These are phyloP conservation scores for Cryptosporidium baileyi DNA, from an alignment of 169 alveolate species.

Conservation along the genomic window DNA sequence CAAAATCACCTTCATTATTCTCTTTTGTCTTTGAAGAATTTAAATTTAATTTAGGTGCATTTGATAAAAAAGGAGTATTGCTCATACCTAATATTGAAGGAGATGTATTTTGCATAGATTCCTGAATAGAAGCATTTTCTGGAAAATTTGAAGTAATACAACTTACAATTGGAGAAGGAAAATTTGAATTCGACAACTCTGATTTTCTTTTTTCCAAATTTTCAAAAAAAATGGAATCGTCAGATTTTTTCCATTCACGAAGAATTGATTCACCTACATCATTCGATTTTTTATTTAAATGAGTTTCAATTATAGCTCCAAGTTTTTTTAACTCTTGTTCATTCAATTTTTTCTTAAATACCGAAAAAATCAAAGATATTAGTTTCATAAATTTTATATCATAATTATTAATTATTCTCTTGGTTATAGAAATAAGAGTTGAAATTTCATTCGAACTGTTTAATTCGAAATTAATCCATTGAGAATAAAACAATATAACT, in stretches of 20 bases:
- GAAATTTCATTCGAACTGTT: not conserved
- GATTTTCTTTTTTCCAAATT: not conserved
- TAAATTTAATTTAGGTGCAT: not conserved
- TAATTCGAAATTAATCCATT: constrained; percentile 36
- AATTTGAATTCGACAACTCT: not conserved
- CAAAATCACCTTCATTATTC: constrained; percentile 48
- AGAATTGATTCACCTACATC: not conserved
- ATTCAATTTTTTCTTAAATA: not conserved
- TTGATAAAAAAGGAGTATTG: not conserved
- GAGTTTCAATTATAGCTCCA: not conserved
- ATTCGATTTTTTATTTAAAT: not conserved
- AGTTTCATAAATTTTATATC: not conserved
- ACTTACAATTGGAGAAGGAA: not conserved
- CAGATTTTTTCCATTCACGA: constrained; percentile 27
- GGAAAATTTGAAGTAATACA: not conserved
- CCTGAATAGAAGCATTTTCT: not conserved
- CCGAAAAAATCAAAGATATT: constrained; percentile 6
- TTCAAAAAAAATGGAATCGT: not conserved
- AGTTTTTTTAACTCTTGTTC: not conserved
- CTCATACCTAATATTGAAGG: not conserved
- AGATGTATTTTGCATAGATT: not conserved
- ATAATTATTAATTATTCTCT: not conserved
- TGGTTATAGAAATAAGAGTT: not conserved
- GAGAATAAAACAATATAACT: constrained; percentile 18
- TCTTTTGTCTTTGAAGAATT: not conserved